Evolutionary conservation across 2,329 filamentous ascomycete species (phyloP).

Genomic region (Chaetomium sp.): DNA sequence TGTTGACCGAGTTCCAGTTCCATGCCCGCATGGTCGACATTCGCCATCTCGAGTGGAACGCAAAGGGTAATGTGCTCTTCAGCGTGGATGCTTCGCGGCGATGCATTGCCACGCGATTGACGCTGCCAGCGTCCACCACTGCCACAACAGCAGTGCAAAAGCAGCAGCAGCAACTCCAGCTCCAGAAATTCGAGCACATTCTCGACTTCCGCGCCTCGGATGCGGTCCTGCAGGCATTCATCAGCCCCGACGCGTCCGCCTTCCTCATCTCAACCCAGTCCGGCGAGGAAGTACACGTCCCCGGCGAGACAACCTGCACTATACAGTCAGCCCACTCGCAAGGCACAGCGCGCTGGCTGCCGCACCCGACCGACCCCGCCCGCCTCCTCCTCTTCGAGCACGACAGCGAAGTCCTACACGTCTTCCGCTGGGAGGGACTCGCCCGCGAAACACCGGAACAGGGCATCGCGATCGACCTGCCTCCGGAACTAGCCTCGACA

Average conservation of each 20-base stretch:
- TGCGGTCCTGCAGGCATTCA: conserved; percentile 24
- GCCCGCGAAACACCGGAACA: conserved; percentile 6
- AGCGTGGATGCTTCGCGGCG: conserved; percentile 26
- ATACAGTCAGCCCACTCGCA: conserved; percentile 6
- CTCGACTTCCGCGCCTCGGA: conserved; percentile 28
- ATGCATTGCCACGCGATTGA: conserved; percentile 22
- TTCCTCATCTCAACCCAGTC: conserved; percentile 24
- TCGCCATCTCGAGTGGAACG: conserved; percentile 29
- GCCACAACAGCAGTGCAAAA: conserved; percentile 19
- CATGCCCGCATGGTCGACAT: conserved; percentile 29
- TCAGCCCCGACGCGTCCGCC: conserved; percentile 21
- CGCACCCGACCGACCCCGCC: conserved; percentile 22
- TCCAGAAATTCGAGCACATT: conserved; percentile 12
- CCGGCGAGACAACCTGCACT: background rate
- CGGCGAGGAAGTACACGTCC: conserved; percentile 21
- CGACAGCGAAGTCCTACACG: conserved; percentile 18
- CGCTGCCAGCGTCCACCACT: conserved; percentile 14
- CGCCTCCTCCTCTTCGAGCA: conserved; percentile 22
- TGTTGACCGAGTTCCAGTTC: conserved; percentile 24
- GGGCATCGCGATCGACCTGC: conserved; percentile 21
- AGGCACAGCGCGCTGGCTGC: conserved; percentile 22
- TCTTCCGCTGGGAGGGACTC: conserved; percentile 27
- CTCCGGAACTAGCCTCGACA: conserved; percentile 11
- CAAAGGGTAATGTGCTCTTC: conserved; percentile 25
- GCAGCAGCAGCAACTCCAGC: conserved; percentile 19